Percentiles rank a stretch among this genome's conserved stretches.
phyloP scores from a whole-genome alignment of 768 basidiomycete species.

The Trametes gibbosa region DNA sequence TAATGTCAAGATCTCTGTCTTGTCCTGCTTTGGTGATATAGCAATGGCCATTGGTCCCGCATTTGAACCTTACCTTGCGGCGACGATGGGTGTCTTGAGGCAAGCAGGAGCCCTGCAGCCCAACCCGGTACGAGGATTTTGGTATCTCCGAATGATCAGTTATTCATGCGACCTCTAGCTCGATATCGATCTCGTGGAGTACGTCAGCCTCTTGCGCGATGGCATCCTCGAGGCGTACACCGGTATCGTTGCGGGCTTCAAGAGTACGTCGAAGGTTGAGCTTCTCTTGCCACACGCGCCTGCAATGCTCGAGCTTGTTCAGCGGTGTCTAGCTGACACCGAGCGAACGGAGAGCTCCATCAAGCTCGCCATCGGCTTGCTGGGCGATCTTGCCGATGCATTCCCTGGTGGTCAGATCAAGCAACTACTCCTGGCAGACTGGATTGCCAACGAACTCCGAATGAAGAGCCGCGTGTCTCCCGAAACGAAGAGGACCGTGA shows the following conservation, averaged over 20 bases:
- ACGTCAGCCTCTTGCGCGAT: conserved; percentile 85
- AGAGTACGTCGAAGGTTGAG: conserved; percentile 76
- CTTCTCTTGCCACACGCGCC: conserved; percentile 69
- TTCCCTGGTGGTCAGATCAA: conserved; percentile 83
- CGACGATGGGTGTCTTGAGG: conserved; percentile 85
- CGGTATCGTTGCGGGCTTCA: conserved; percentile 88
- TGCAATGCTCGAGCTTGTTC: conserved; percentile 77
- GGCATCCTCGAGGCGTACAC: conserved; percentile 97
- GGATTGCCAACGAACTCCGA: conserved; percentile 74
- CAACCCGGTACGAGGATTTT: conserved; percentile 62
- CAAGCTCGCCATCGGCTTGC: conserved; percentile 75
- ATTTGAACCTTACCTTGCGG: conserved; percentile 88
- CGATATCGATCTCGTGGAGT: conserved; percentile 90
- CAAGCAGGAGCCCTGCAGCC: conserved; percentile 89
- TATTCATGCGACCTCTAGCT: conserved; percentile 41
- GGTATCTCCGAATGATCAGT: background rate
- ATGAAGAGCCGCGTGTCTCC: conserved; percentile 67
- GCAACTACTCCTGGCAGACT: conserved; percentile 71
- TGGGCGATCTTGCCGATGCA: conserved; percentile 90
- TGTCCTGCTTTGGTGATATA: conserved; percentile 95
- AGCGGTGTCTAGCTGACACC: conserved; percentile 74
- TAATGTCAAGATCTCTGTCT: conserved; percentile 94
- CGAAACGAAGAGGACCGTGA: conserved; percentile 85
- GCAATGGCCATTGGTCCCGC: conserved; percentile 84
- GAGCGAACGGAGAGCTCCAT: conserved; percentile 79